Evolutionary conservation across 2,329 filamentous ascomycete genomes (phyloP).

Genomic region (Arthrobotrys musiformis): DNA sequence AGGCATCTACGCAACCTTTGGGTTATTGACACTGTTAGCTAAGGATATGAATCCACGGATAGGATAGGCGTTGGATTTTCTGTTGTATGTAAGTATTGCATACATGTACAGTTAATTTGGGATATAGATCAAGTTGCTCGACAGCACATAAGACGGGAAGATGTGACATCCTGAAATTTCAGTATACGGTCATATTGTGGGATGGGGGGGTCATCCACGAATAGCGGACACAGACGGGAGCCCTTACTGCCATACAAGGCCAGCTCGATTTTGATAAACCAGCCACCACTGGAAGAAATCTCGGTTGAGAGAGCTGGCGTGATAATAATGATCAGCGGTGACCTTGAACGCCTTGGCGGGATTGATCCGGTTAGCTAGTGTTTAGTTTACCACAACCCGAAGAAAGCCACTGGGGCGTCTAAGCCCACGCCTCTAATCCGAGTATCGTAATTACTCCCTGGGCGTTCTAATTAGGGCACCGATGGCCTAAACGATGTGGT

Average conservation of each 20-base stretch:
- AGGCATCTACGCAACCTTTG: slow-evolving; percentile 33
- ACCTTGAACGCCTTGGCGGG: neutral
- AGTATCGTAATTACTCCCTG: neutral
- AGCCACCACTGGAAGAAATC: neutral
- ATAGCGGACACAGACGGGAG: neutral
- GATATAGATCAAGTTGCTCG: neutral
- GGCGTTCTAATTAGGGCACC: neutral
- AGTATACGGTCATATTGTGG: neutral
- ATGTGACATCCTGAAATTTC: neutral
- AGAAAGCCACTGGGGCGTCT: neutral
- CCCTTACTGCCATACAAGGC: neutral
- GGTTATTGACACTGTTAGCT: slow-evolving; percentile 23
- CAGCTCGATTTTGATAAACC: neutral
- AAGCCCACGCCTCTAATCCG: neutral
- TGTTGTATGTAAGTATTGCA: neutral
- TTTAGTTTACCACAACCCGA: neutral
- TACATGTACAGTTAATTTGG: neutral
- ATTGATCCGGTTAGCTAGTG: neutral
- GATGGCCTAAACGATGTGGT: neutral
- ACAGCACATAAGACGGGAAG: neutral
- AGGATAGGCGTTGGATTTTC: neutral
- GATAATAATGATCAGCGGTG: neutral
- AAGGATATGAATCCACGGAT: slow-evolving; percentile 6
- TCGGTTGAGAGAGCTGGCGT: neutral
- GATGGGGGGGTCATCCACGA: neutral